Evolutionary conservation across 1,139 yeast genomes (phyloP).

Genomic region (Scheffersomyces lignicola): DNA sequence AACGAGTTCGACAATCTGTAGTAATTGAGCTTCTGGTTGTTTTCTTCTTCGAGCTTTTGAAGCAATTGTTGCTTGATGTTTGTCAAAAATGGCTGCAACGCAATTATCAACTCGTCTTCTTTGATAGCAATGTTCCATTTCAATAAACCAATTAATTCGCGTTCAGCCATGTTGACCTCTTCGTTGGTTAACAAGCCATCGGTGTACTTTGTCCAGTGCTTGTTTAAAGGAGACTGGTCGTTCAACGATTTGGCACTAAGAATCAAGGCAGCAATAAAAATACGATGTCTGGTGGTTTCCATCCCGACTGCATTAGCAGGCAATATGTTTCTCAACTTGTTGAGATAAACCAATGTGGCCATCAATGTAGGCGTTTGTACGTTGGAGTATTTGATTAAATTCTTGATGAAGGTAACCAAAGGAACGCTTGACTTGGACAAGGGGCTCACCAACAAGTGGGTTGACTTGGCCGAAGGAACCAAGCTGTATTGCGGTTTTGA

Average conservation of each 20-base stretch:
- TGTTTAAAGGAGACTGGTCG: slow-evolving; percentile 91
- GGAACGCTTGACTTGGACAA: slow-evolving; percentile 21
- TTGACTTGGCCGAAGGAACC: background rate
- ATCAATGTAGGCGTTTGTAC: slow-evolving; percentile 94
- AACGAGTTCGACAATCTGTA: slow-evolving; percentile 38
- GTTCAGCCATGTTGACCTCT: slow-evolving; percentile 90
- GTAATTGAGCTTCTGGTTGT: slow-evolving; percentile 34
- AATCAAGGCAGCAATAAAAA: slow-evolving; percentile 83
- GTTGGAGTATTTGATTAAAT: slow-evolving; percentile 74
- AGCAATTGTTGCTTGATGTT: slow-evolving; percentile 55
- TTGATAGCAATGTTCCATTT: slow-evolving; percentile 80
- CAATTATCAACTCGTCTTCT: slow-evolving; percentile 65
- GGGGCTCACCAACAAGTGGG: slow-evolving; percentile 22
- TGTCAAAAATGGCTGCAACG: slow-evolving; percentile 71
- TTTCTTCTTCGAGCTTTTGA: slow-evolving; percentile 31
- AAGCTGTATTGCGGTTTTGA: slow-evolving; percentile 17
- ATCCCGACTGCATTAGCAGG: slow-evolving; percentile 92
- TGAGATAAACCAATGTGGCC: slow-evolving; percentile 84
- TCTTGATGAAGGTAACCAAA: slow-evolving; percentile 65
- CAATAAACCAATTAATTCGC: slow-evolving; percentile 76
- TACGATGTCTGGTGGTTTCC: slow-evolving; percentile 91
- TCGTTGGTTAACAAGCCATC: slow-evolving; percentile 71
- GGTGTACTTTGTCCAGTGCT: slow-evolving; percentile 93
- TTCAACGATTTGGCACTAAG: slow-evolving; percentile 88
- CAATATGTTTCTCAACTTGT: slow-evolving; percentile 69